Percentiles rank a stretch among this genome's conserved stretches.
Conservation (phyloP, 805 yeast species). For the Lachancea meyersii region DNA sequence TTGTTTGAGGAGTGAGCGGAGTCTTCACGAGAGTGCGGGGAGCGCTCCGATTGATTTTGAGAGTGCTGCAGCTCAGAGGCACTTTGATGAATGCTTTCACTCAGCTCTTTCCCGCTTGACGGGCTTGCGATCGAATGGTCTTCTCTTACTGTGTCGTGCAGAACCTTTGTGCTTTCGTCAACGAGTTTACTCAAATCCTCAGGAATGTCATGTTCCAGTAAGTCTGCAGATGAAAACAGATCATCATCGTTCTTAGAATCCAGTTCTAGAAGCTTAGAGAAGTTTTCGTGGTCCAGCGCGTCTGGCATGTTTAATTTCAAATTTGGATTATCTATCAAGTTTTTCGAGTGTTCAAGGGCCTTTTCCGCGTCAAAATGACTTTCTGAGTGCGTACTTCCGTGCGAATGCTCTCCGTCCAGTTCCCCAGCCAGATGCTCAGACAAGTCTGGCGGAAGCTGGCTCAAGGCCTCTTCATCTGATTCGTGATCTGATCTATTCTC, state of each 20-base stretch:
- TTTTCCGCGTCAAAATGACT: not conserved
- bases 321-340: slow-evolving; percentile 11
- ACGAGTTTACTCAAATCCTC: slow-evolving; percentile 8
- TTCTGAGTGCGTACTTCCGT: not conserved
- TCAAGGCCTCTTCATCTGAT: not conserved
- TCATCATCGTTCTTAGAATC: slow-evolving; percentile 31
- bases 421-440: not conserved
- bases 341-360: not conserved
- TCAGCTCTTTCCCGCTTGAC: not conserved
- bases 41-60: not conserved
- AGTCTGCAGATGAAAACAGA: slow-evolving; percentile 17
- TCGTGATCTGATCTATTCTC: not conserved
- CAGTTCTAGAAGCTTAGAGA: slow-evolving; percentile 29
- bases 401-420: not conserved
- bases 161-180: not conserved
- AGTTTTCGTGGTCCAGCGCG: slow-evolving; percentile 25
- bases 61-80: not conserved
- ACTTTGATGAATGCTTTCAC: not conserved
- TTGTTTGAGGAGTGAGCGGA: not conserved
- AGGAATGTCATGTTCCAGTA: slow-evolving; percentile 17
- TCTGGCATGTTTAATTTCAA: slow-evolving; percentile 23
- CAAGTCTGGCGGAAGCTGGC: not conserved
- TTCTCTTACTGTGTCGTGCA: not conserved
- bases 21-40: not conserved
- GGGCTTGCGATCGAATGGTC: too few species aligned